These are phyloP conservation scores for Rhynchosporium agropyri DNA, from an alignment of 2,329 filamentous ascomycete genomes.

Conservation along the genomic window DNA sequence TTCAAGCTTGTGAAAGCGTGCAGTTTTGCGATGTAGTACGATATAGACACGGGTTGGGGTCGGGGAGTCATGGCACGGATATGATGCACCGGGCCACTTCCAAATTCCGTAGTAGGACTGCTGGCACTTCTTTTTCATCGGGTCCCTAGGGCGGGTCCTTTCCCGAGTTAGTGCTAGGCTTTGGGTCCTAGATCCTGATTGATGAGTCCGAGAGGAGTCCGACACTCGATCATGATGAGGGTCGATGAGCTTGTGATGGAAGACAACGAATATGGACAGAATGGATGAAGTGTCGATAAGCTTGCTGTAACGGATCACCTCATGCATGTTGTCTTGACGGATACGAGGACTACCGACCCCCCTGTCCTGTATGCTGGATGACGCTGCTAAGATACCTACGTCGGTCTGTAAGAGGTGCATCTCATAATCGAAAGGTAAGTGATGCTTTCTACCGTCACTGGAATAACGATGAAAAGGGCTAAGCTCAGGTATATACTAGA, in stretches of 20 bases:
- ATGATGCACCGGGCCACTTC: conserved; percentile 3
- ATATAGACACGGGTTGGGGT: background rate
- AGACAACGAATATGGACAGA: background rate
- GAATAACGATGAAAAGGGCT: background rate
- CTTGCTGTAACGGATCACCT: background rate
- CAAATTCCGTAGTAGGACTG: background rate
- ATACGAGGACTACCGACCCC: background rate
- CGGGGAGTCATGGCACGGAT: background rate
- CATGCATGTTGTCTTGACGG: background rate
- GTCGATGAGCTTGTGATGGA: background rate
- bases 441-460: background rate
- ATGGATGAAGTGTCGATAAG: too few species aligned
- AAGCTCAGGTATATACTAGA: too few species aligned
- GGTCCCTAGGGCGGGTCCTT: background rate
- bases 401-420: background rate
- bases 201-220: background rate
- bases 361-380: background rate
- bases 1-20: background rate
- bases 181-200: too few species aligned
- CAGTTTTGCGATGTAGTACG: background rate
- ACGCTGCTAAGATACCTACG: background rate
- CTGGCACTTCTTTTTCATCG: background rate
- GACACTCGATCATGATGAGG: background rate
- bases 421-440: background rate
- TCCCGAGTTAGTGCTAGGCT: background rate